Conservation (phyloP, 78 protist species). For the Pigoraptor vietnamica region DNA sequence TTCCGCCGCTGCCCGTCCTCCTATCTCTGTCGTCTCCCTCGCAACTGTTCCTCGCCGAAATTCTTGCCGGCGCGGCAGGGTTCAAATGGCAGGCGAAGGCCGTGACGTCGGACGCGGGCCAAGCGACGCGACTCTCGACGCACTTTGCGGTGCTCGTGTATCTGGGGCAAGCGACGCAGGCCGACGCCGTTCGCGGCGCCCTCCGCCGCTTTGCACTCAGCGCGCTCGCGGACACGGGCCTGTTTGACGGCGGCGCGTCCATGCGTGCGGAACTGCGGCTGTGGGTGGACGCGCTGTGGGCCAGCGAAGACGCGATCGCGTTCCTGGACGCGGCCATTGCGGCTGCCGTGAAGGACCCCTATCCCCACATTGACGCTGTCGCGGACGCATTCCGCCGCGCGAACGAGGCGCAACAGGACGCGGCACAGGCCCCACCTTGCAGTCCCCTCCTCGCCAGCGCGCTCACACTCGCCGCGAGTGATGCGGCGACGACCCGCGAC, state of each 20-base stretch:
- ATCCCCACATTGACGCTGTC: neutral
- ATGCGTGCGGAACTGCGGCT: neutral
- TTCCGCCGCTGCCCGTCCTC: neutral
- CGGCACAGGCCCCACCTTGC: neutral
- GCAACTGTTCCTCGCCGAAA: neutral
- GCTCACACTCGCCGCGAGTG: neutral
- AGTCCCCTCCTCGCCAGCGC: neutral
- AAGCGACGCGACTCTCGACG: too few relatives aligned
- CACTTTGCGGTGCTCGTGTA: neutral
- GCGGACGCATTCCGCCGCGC: neutral
- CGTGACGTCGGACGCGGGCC: too few relatives aligned
- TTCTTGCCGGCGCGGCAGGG: neutral
- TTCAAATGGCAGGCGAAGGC: neutral
- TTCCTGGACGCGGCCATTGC: neutral
- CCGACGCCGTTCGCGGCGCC: neutral
- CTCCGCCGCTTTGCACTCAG: neutral
- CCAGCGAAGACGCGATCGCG: neutral
- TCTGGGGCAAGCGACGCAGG: neutral
- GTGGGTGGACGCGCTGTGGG: neutral
- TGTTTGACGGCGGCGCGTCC: neutral
- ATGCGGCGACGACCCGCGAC: too few relatives aligned
- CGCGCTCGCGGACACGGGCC: neutral
- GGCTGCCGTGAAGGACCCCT: neutral
- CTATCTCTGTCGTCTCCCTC: neutral
- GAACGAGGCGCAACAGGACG: neutral